These are phyloP conservation scores for Malus hybrid DNA, from an alignment of 331 rosid species.

Conservation along the genomic window DNA sequence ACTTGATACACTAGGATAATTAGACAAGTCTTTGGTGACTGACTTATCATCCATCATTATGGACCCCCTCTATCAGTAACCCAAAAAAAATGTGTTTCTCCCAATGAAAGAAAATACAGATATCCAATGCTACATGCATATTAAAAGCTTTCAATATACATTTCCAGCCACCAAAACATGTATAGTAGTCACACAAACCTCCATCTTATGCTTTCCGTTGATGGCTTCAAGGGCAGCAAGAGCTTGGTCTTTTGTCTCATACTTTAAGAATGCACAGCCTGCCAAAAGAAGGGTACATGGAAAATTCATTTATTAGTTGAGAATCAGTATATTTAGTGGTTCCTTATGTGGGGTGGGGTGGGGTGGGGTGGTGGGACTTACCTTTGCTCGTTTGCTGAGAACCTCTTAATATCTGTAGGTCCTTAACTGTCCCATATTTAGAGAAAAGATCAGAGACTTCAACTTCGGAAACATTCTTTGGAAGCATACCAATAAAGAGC, in stretches of 20 bases:
- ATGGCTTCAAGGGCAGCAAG: constrained; percentile 83
- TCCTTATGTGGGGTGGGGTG: neutral
- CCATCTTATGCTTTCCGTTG: constrained; percentile 94
- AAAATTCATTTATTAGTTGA: neutral
- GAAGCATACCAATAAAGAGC: constrained; percentile 98
- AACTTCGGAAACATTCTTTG: constrained; percentile 80
- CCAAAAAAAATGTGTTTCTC: neutral
- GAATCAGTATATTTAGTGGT: neutral
- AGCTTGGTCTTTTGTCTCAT: constrained; percentile 96
- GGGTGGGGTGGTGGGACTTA: neutral
- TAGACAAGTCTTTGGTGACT: neutral
- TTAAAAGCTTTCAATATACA: neutral
- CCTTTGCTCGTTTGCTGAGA: constrained; percentile 98
- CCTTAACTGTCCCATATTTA: constrained; percentile 66
- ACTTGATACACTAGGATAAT: neutral
- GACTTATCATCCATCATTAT: neutral
- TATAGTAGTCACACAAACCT: constrained; percentile 45
- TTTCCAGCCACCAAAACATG: neutral
- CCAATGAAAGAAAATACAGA: neutral
- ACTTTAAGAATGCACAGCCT: constrained; percentile 99
- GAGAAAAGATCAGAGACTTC: constrained; percentile 79
- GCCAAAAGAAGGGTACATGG: constrained; percentile 1
- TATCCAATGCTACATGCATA: neutral
- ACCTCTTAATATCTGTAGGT: constrained; percentile 89
- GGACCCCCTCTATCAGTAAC: neutral